Base-by-base conservation (phyloP, 768 basidiomycete genomes). In the Trichaptum fuscoviolaceum region DNA sequence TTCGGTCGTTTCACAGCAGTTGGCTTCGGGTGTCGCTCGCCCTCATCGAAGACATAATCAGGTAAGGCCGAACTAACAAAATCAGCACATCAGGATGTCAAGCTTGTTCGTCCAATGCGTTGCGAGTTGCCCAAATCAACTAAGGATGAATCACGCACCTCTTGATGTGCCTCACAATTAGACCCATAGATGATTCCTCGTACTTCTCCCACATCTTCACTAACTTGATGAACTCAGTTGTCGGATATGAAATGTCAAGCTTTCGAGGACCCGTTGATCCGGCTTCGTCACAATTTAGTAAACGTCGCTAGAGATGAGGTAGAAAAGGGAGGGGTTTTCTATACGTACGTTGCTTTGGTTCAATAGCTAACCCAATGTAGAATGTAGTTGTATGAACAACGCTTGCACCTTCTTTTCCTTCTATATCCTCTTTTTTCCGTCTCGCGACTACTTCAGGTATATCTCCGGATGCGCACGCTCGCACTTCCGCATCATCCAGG, bases 141-240 rank as follows among this genome's bases (percentile, higher is more conserved):
- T 4, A 23, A 61, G 8, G 52, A 30, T 26, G 36, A 7, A 42
- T 30, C 35, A 71, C 83, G 57, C 66, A 95, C 96, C 88, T 89
- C 83, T 88, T 97, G 74, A 98, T 93, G 75, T 99, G 91, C 62
- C 94, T 88, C 30, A 99, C 90, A 62, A 93, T 85, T 68, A 99
- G 91, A 24, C 95, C 95, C 97, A 99, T 99, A 65, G 86, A 87
- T 17, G 85, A 81, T 71, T 94, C 91, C 67, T 99, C 92, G 71
- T 90, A 99, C 74, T 92, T 90, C 74, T 99, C 96, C 95, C 97
- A 99, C 80, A 86, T 80, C 76, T 96, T 96, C 73, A 96, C 94
- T 64, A 93, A 84, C 75, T 96, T 95, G 12, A 89, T 91, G 75
- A 99, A 99, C 73, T 98, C 94, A 27, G 90, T 91, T 4, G 94